Evolutionary conservation across 805 yeast genomes (phyloP), one percentile per base, ranked within the genome.

Genomic region (Teunomyces kruisii): DNA sequence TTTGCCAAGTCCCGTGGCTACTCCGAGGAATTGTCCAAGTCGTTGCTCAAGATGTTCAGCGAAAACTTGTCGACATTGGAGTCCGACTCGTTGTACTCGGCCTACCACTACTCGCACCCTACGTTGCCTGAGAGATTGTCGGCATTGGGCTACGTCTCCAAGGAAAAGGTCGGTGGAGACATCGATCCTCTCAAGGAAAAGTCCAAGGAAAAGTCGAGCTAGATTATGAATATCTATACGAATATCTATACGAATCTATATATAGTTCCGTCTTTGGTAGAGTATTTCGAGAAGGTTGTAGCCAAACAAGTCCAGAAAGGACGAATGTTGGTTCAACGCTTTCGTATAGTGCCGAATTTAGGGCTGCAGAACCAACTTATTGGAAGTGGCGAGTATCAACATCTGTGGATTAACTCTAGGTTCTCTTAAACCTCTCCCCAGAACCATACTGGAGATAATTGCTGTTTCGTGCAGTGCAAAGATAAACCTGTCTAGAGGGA

Each of bases 71-170:
- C 88, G 46, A 79, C 90, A n/a, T 78, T 89, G 72, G 89, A 86
- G 59, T 95, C 94, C 22, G 97, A 94, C 62, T 80, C 91, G 80
- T 75, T 90, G 53, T 94, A 84, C 67, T 86, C 96, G 15, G 83
- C 94, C 36, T 92, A 88, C 67, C 89, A 84, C 61, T 84, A 87
- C 67, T 84, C 92, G 40, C 99, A 94, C 58, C 99, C 99, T 40
- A 87, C 88, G 45, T 68, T 92, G 56, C 81, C 92, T 13, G 98
- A 94, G 72, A 84, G 99, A 72, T 76, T 94, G 55, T 62, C 71
- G 38, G 96, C 96, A 6, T 75, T 94, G 49, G 84, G 81, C 19
- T 72, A 72, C 51, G 62, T 68, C 26, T 67, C 76, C 6, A 64
- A 62, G 40, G 68, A 68, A 47, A 71, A 72, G 55, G 52, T 67